Evolutionary conservation across 345 rosid genomes (phyloP).

Genomic region (Aegle marmelos): DNA sequence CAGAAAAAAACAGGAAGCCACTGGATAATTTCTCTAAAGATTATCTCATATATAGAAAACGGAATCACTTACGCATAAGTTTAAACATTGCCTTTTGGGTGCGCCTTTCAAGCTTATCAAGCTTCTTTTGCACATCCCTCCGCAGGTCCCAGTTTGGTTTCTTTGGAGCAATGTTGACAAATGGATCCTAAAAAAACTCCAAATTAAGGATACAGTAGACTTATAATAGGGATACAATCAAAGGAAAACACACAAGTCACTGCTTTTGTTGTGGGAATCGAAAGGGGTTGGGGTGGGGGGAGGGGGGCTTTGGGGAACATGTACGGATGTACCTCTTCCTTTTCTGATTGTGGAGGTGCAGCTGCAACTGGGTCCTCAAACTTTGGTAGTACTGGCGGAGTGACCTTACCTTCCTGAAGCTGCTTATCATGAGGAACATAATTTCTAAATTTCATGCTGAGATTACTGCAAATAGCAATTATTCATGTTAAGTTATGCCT

Average conservation of each 20-base stretch:
- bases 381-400: slow-evolving; percentile 83
- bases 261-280: too few relatives aligned
- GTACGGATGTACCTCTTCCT: slow-evolving; percentile 64
- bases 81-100: slow-evolving; percentile 77
- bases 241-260: neutral
- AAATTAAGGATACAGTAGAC: neutral
- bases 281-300: too few relatives aligned
- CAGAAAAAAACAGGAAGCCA: too few relatives aligned
- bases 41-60: neutral
- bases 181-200: slow-evolving; percentile 62
- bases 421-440: slow-evolving; percentile 93
- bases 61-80: slow-evolving; percentile 66
- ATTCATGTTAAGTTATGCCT: slow-evolving; percentile 1
- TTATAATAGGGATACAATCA: neutral
- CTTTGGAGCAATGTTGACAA: slow-evolving; percentile 94
- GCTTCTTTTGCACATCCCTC: slow-evolving; percentile 94
- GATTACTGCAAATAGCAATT: slow-evolving; percentile 42
- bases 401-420: slow-evolving; percentile 85
- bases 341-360: slow-evolving; percentile 55
- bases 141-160: slow-evolving; percentile 97
- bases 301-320: too few relatives aligned
- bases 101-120: slow-evolving; percentile 87
- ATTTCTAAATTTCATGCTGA: slow-evolving; percentile 80
- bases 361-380: slow-evolving; percentile 79
- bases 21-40: too few relatives aligned